phyloP scores from a whole-genome alignment of 108 stramenopile species.

The Cylindrotheca closterium region DNA sequence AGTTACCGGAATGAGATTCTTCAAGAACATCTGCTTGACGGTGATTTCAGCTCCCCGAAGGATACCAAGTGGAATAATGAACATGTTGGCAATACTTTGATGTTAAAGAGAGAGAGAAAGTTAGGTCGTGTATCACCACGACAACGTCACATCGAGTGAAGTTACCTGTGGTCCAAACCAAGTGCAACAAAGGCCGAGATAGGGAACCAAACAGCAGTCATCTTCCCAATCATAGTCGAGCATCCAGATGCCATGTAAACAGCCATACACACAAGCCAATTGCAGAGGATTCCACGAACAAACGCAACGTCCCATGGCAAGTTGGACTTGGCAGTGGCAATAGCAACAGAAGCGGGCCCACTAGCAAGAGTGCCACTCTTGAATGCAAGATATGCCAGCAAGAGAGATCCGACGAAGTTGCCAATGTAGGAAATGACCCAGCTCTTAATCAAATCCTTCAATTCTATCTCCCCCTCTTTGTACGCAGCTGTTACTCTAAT shows the following conservation, averaged over 20 bases:
- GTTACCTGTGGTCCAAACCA: constrained; percentile 81
- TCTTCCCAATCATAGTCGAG: constrained; percentile 73
- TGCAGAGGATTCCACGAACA: constrained; percentile 90
- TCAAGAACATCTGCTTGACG: constrained; percentile 62
- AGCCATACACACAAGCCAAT: constrained; percentile 96
- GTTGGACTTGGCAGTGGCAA: constrained; percentile 82
- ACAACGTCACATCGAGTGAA: no score
- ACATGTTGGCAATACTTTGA: constrained; percentile 93
- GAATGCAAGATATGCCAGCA: constrained; percentile 80
- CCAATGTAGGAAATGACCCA: constrained; percentile 80
- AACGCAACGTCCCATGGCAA: constrained; percentile 82
- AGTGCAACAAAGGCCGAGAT: constrained; percentile 91
- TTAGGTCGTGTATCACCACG: no score
- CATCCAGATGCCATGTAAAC: constrained; percentile 90
- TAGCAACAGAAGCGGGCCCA: constrained; percentile 67
- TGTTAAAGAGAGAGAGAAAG: neutral
- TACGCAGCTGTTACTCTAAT: constrained; percentile 76
- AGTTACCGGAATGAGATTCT: constrained; percentile 92
- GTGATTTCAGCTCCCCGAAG: constrained; percentile 90
- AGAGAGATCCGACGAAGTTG: constrained; percentile 84
- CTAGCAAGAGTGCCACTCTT: constrained; percentile 69
- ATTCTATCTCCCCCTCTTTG: constrained; percentile 70
- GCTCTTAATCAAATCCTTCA: constrained; percentile 57
- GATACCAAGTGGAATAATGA: constrained; percentile 95
- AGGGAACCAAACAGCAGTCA: constrained; percentile 91